Conservation (phyloP, 805 yeast species). For the Ascoidea asiatica region DNA sequence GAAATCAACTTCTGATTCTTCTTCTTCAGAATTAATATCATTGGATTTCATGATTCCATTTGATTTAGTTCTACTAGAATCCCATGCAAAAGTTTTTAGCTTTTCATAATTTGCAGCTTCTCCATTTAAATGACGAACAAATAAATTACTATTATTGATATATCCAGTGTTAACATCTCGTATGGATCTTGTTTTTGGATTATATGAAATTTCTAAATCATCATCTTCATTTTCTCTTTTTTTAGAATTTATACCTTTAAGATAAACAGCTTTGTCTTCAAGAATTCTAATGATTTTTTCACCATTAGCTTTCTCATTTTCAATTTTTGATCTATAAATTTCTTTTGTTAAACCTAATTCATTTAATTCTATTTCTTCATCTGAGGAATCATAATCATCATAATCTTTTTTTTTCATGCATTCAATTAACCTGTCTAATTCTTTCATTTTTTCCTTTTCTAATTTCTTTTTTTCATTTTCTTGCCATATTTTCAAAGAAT, state of each 20-base stretch:
- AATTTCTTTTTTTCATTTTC: slow-evolving; percentile 14
- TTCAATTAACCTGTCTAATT: slow-evolving; percentile 1
- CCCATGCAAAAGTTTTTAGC: slow-evolving; percentile 26
- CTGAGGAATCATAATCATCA: slow-evolving; percentile 14
- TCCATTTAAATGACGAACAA: slow-evolving; percentile 25
- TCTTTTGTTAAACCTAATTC: slow-evolving; percentile 16
- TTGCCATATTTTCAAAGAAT: slow-evolving; percentile 24
- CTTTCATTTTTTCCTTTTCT: slow-evolving; percentile 4
- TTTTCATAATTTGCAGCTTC: slow-evolving; percentile 26
- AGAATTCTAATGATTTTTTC: slow-evolving; percentile 32
- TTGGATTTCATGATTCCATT: neutral
- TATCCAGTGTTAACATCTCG: slow-evolving; percentile 20
- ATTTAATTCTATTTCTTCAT: slow-evolving; percentile 17
- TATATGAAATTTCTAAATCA: slow-evolving; percentile 18
- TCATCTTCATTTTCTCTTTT: slow-evolving; percentile 12
- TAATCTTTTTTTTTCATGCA: slow-evolving; percentile 1
- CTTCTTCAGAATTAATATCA: slow-evolving; percentile 7
- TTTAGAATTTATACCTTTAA: slow-evolving; percentile 22
- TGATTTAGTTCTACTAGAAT: slow-evolving; percentile 2
- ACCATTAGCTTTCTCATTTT: slow-evolving; percentile 6
- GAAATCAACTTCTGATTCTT: slow-evolving; percentile 11
- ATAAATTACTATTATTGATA: slow-evolving; percentile 23
- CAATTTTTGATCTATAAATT: slow-evolving; percentile 2
- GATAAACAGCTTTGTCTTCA: slow-evolving; percentile 38
- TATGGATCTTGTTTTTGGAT: slow-evolving; percentile 27